Evolutionary conservation across 352 stramenopile genomes (phyloP).

Genomic region (Elongisporangium undulatum): DNA sequence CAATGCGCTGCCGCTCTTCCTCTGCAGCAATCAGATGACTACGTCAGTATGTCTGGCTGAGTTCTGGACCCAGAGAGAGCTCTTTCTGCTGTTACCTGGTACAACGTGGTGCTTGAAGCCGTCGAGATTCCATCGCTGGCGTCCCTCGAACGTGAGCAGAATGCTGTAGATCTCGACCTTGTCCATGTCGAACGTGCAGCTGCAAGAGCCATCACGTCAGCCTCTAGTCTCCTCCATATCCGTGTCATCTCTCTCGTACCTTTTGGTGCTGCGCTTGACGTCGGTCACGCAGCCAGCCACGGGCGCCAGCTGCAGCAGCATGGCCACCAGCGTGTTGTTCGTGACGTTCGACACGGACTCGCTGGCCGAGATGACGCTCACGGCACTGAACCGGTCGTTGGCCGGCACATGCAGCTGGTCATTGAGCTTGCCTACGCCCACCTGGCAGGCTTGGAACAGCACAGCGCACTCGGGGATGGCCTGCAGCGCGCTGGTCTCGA

Average conservation of each 20-base stretch:
- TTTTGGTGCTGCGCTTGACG: constrained; percentile 1
- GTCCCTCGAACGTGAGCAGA: constrained; percentile 33
- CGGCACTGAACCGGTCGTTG: constrained; percentile 26
- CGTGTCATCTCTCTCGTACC: background rate
- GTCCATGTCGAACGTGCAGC: constrained; percentile 59
- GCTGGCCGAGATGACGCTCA: constrained; percentile 65
- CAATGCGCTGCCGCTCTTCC: constrained; percentile 45
- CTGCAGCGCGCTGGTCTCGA: constrained; percentile 37
- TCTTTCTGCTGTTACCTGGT: constrained; percentile 23
- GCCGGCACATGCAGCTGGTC: constrained; percentile 25
- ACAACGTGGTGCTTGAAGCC: constrained; percentile 55
- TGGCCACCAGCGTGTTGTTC: constrained; percentile 37
- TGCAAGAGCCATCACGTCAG: constrained; percentile 6
- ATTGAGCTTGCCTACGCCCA: constrained; percentile 48
- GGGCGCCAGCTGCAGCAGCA: constrained; percentile 53
- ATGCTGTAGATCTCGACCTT: constrained; percentile 66
- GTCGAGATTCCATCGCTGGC: constrained; percentile 33
- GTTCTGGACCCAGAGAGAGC: background rate
- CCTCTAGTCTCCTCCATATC: background rate
- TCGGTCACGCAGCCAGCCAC: constrained; percentile 23
- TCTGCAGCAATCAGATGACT: constrained; percentile 15
- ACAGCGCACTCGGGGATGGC: constrained; percentile 21
- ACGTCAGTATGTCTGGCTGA: background rate
- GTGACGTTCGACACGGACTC: constrained; percentile 31
- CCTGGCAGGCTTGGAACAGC: constrained; percentile 42